phyloP scores from a whole-genome alignment of 2,329 filamentous ascomycete genomes.

The Phialophora verrucosa region DNA sequence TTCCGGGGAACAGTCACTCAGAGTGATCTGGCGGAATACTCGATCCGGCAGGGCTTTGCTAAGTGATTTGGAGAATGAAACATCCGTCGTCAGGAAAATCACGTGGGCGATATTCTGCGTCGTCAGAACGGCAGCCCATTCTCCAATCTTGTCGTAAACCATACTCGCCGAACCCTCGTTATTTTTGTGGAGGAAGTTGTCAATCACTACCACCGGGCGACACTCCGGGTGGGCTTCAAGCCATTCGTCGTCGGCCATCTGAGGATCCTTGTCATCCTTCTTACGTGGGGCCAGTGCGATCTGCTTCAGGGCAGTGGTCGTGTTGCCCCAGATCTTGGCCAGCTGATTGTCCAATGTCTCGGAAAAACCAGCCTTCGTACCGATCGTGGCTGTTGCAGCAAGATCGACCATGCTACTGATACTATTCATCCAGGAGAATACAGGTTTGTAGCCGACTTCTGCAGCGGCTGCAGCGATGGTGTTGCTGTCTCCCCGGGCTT shows the following conservation, averaged over 20 bases:
- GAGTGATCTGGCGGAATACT: conserved; percentile 82
- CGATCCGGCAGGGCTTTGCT: conserved; percentile 87
- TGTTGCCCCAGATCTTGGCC: conserved; percentile 85
- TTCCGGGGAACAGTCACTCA: conserved; percentile 84
- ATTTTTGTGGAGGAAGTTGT: conserved; percentile 86
- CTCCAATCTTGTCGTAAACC: conserved; percentile 76
- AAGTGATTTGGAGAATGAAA: conserved; percentile 84
- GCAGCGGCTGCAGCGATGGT: conserved; percentile 82
- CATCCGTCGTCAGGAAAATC: conserved; percentile 89
- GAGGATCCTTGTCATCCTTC: conserved; percentile 74
- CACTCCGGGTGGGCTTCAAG: conserved; percentile 86
- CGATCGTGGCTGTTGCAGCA: conserved; percentile 90
- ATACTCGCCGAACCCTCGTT: conserved; percentile 66
- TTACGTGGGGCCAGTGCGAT: conserved; percentile 73
- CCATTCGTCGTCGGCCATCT: conserved; percentile 81
- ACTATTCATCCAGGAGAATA: conserved; percentile 97
- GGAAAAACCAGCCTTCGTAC: conserved; percentile 91
- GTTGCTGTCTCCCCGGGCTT: conserved; percentile 83
- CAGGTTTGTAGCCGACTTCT: conserved; percentile 86
- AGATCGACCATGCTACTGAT: conserved; percentile 91
- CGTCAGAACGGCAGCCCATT: conserved; percentile 87
- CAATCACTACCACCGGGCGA: conserved; percentile 82
- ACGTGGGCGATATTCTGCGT: conserved; percentile 91
- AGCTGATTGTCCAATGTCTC: conserved; percentile 90
- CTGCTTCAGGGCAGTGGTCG: conserved; percentile 76